These are phyloP conservation scores for Rhodotorula graminis DNA, from an alignment of 768 basidiomycete species.

Conservation along the genomic window DNA sequence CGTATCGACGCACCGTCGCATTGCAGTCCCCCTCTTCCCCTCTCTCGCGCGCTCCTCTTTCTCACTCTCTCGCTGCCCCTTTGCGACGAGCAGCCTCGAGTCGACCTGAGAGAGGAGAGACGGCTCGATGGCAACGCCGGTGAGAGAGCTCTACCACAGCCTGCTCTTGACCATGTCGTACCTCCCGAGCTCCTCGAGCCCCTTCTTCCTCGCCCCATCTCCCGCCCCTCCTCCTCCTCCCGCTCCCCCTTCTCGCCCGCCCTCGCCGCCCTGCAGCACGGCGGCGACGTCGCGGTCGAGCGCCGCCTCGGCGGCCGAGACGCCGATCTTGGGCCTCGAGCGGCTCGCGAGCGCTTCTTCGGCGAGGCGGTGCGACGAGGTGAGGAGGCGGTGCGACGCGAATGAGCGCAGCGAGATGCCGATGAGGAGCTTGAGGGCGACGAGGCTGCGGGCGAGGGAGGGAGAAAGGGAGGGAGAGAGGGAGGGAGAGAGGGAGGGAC, in stretches of 20 bases:
- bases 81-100: too few species aligned
- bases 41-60: too few species aligned
- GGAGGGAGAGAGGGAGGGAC: too few species aligned
- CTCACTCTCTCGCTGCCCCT: too few species aligned
- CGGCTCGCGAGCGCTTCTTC: slow-evolving; percentile 49
- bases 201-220: slow-evolving; percentile 4
- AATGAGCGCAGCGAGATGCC: slow-evolving; percentile 52
- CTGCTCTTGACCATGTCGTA: slow-evolving; percentile 40
- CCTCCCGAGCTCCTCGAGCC: slow-evolving; percentile 18
- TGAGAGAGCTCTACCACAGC: slow-evolving; percentile 21
- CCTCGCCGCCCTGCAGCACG: not conserved
- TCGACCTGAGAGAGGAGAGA: too few species aligned
- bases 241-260: not conserved
- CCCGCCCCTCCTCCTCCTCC: not conserved
- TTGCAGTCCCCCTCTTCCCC: too few species aligned
- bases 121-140: too few species aligned
- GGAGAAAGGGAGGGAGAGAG: not conserved
- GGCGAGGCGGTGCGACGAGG: slow-evolving; percentile 38
- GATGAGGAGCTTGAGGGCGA: slow-evolving; percentile 77
- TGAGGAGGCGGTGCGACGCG: slow-evolving; percentile 43
- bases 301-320: slow-evolving; percentile 39
- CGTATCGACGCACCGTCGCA: too few species aligned
- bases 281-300: slow-evolving; percentile 43
- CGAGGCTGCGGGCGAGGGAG: slow-evolving; percentile 18
- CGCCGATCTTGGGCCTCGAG: slow-evolving; percentile 46